These are phyloP conservation scores for Macrocybe sp. DNA, from an alignment of 1,284 basidiomycete genomes.

Conservation along the genomic window DNA sequence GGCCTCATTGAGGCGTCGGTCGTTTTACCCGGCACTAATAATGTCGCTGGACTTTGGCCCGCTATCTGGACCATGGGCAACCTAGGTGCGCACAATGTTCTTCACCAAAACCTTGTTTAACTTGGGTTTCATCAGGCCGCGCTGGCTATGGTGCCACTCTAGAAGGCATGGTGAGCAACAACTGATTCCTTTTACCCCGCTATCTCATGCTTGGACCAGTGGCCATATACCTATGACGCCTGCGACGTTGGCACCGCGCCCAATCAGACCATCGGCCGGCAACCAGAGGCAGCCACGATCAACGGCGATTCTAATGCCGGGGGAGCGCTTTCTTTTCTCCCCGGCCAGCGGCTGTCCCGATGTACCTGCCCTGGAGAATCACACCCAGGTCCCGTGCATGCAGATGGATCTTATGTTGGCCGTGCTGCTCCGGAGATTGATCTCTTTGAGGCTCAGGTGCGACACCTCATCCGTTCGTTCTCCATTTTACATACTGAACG, in stretches of 20 bases:
- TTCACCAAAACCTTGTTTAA: conserved; percentile 25
- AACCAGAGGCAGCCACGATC: conserved; percentile 37
- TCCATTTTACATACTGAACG: conserved; percentile 9
- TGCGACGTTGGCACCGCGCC: conserved; percentile 70
- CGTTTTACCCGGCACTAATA: conserved; percentile 76
- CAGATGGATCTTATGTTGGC: conserved; percentile 63
- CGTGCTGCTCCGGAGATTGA: conserved; percentile 79
- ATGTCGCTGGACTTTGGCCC: conserved; percentile 59
- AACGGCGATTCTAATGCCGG: conserved; percentile 41
- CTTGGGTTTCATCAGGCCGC: conserved; percentile 28
- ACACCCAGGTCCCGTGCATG: conserved; percentile 71
- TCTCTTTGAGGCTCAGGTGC: conserved; percentile 64
- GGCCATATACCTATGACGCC: conserved; percentile 74
- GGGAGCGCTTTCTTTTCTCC: conserved; percentile 55
- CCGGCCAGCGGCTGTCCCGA: conserved; percentile 73
- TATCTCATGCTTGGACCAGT: conserved; percentile 31
- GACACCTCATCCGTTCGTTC: not conserved
- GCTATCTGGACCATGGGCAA: conserved; percentile 74
- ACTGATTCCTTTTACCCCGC: not conserved
- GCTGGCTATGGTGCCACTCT: conserved; percentile 46
- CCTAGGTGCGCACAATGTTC: conserved; percentile 30
- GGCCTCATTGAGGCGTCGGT: conserved; percentile 71
- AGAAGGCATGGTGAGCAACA: conserved; percentile 38
- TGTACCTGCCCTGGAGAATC: conserved; percentile 74
- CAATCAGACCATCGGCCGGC: conserved; percentile 45